These are phyloP conservation scores for Neurospora sp. DNA, from an alignment of 495 filamentous ascomycete species.

Conservation along the genomic window DNA sequence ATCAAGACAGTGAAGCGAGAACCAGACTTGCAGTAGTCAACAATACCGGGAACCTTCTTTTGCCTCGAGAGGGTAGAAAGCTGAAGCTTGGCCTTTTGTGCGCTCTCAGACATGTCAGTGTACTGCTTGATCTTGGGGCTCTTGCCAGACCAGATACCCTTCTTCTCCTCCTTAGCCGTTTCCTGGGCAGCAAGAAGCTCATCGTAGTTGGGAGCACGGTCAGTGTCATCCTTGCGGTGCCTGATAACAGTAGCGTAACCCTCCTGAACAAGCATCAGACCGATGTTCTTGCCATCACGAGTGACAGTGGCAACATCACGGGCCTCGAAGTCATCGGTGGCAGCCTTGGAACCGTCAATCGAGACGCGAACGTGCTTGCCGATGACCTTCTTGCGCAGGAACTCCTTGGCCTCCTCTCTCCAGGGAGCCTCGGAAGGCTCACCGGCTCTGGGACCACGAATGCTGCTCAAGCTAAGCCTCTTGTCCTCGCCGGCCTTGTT, in stretches of 20 bases:
- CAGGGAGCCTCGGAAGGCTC: slow-evolving; percentile 63
- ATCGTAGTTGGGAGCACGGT: slow-evolving; percentile 89
- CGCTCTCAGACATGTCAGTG: slow-evolving; percentile 79
- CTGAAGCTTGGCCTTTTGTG: slow-evolving; percentile 92
- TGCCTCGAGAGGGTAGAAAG: slow-evolving; percentile 77
- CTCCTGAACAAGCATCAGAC: slow-evolving; percentile 73
- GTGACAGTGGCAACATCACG: slow-evolving; percentile 86
- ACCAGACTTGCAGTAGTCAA: slow-evolving; percentile 94
- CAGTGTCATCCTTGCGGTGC: slow-evolving; percentile 84
- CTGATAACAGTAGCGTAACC: slow-evolving; percentile 90
- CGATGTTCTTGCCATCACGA: slow-evolving; percentile 77
- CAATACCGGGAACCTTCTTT: slow-evolving; percentile 84
- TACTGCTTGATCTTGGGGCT: slow-evolving; percentile 67
- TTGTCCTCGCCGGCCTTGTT: slow-evolving; percentile 78
- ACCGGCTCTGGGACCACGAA: slow-evolving; percentile 69
- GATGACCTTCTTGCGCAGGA: slow-evolving; percentile 83
- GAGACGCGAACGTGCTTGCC: slow-evolving; percentile 86
- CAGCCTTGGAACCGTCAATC: slow-evolving; percentile 84
- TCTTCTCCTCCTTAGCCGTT: slow-evolving; percentile 65
- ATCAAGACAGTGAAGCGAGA: slow-evolving; percentile 90
- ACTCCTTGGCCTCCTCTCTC: slow-evolving; percentile 90
- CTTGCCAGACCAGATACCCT: slow-evolving; percentile 92
- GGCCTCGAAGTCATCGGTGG: slow-evolving; percentile 84
- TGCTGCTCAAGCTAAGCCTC: slow-evolving; percentile 83
- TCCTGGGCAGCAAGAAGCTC: slow-evolving; percentile 84